Conservation (phyloP, 1,139 yeast genomes). For the Yamadazyma siamensis region DNA sequence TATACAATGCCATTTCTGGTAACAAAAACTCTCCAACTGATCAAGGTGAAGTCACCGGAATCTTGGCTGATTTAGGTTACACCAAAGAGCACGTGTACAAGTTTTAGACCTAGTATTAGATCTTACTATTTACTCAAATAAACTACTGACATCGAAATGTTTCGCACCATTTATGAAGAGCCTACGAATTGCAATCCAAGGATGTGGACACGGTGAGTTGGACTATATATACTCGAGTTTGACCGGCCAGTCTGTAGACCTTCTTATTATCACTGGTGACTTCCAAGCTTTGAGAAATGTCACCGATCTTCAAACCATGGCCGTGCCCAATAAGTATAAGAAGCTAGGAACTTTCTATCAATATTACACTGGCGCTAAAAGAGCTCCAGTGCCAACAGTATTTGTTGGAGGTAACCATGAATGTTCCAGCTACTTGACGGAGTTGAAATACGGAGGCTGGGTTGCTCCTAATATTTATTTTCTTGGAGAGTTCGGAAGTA, state of each 20-base stretch:
- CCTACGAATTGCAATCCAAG: constrained; percentile 64
- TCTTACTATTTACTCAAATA: background rate
- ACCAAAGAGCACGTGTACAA: constrained; percentile 85
- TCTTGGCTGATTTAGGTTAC: constrained; percentile 84
- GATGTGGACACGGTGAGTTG: constrained; percentile 91
- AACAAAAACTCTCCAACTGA: constrained; percentile 79
- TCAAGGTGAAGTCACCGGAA: constrained; percentile 93
- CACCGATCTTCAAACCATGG: constrained; percentile 64
- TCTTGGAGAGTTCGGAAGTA: constrained; percentile 73
- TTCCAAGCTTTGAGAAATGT: constrained; percentile 65
- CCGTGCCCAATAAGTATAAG: constrained; percentile 56
- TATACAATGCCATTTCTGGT: constrained; percentile 59
- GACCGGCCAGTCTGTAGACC: constrained; percentile 40
- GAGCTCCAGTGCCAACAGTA: constrained; percentile 75
- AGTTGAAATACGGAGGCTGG: constrained; percentile 88
- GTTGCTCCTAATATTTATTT: constrained; percentile 90
- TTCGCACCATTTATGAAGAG: constrained; percentile 6
- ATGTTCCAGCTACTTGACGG: constrained; percentile 72
- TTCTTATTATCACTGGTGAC: constrained; percentile 86
- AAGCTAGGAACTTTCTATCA: constrained; percentile 73
- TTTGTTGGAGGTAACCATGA: constrained; percentile 97
- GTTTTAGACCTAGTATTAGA: constrained; percentile 44
- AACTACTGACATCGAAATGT: background rate
- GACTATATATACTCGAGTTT: constrained; percentile 50
- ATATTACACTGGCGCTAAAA: constrained; percentile 58